These are phyloP conservation scores for Dispira simplex DNA, from an alignment of 192 early-diverging fungal species.

Conservation along the genomic window DNA sequence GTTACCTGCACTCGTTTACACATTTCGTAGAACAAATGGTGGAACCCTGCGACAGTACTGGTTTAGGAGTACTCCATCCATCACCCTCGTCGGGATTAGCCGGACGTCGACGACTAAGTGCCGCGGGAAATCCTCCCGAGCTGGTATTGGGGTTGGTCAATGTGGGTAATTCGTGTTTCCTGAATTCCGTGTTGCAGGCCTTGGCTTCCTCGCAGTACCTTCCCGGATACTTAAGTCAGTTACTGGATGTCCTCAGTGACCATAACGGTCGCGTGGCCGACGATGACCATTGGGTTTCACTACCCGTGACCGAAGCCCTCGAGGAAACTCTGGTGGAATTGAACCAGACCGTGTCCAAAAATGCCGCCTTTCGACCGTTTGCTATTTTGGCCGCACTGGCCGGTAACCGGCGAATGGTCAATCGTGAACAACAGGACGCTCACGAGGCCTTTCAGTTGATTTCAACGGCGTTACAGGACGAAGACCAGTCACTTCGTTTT, in stretches of 20 bases:
- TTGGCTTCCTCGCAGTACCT: conserved; percentile 30
- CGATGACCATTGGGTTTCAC: conserved; percentile 15
- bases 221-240: conserved; percentile 23
- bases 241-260: conserved; percentile 31
- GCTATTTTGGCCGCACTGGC: conserved; percentile 44
- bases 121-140: not conserved
- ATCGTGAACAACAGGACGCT: conserved; percentile 72
- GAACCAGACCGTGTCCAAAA: conserved; percentile 21
- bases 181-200: conserved; percentile 83
- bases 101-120: conserved; percentile 5
- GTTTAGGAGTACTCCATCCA: not conserved
- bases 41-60: not conserved
- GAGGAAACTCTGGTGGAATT: conserved; percentile 33
- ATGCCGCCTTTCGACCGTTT: conserved; percentile 38
- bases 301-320: conserved; percentile 31
- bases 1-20: not conserved
- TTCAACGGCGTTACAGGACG: conserved; percentile 48
- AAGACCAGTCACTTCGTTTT: conserved; percentile 22
- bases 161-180: conserved; percentile 85
- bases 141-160: conserved; percentile 65
- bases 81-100: not conserved
- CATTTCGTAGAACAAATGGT: not conserved
- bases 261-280: conserved; percentile 18
- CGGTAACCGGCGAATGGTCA: conserved; percentile 35
- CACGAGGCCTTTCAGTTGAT: conserved; percentile 79